Base-by-base conservation (phyloP, 75 land plant genomes). In the Cunninghamia lanceolata region DNA sequence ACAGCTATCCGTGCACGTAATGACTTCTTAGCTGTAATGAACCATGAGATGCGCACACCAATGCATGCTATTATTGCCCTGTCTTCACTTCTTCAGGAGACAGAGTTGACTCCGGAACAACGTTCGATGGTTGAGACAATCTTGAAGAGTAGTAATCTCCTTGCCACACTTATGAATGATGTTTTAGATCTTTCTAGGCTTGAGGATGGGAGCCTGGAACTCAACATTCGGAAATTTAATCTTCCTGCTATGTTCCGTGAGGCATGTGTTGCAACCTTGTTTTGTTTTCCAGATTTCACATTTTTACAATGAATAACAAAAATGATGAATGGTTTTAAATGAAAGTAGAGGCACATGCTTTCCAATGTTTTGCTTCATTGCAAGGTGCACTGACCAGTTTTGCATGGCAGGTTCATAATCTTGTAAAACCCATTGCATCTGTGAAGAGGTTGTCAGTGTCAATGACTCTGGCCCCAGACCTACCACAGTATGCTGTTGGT, bases 1-100 rank as follows among this genome's bases (percentile, higher is more conserved):
- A 90, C 87, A 78, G 99, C 98, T 32, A 93, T 97, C 21, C 90
- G 94, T 82, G 98, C 99, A 42, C 92, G 98, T 46, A 97, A 97
- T 90, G 99, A 97, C 85, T 97, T 97, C 86, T 88, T 96, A 39
- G 95, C 99, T 86, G 99, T 97, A 30, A 97, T 97, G 99, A 97
- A 97, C 86, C 96, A 97, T 88, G 99, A 97, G 89, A 95, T 97
- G 99, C 92, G 93, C 54, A 93, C 96, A n/a, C 99, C 98, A 3
- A 94, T 97, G 98, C 91, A 97, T 92, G 95, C 96, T 34, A 93
- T 96, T 70, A 96, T 96, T 77, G 92, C 98, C 21, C 77, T 94
- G 53, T 94, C 95, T 13, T 93, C 96, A 9, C 91, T 97, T 32
- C 95, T 97, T 50, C 89, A 94, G 45, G 98, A 96, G 86, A 94